Conservation (phyloP, 768 basidiomycete genomes). For the Tricholoma sp. region DNA sequence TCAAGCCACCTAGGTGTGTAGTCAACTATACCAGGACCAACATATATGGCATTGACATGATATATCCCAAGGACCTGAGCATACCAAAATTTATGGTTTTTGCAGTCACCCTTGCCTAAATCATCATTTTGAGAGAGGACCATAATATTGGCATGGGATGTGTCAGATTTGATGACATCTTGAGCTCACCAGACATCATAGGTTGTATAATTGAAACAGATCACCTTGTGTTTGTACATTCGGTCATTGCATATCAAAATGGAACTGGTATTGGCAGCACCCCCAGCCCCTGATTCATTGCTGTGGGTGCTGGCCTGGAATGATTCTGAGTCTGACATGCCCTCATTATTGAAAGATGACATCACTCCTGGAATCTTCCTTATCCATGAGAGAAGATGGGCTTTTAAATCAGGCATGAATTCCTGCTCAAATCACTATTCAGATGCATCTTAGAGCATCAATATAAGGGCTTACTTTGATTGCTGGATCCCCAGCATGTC, state of each 20-base stretch:
- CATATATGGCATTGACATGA: slow-evolving; percentile 21
- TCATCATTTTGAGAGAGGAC: slow-evolving; percentile 5
- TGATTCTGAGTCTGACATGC: too few species aligned
- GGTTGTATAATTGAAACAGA: slow-evolving; percentile 36
- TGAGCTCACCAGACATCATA: slow-evolving; percentile 29
- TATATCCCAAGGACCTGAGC: slow-evolving; percentile 20
- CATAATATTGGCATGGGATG: slow-evolving; percentile 24
- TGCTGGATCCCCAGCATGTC: slow-evolving; percentile 7
- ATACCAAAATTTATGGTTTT: slow-evolving; percentile 24
- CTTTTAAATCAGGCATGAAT: not conserved
- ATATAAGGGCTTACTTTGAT: not conserved
- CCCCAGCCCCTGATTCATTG: too few species aligned
- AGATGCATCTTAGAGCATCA: not conserved
- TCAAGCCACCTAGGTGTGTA: slow-evolving; percentile 15
- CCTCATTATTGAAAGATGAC: too few species aligned
- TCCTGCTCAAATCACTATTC: not conserved
- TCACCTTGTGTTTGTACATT: slow-evolving; percentile 22
- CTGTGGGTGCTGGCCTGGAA: too few species aligned
- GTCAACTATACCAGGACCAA: not conserved
- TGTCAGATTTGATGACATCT: slow-evolving; percentile 20
- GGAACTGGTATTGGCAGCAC: not conserved
- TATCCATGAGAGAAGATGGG: slow-evolving; percentile 7
- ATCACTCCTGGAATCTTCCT: slow-evolving; percentile 7
- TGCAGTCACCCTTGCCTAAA: slow-evolving; percentile 3
- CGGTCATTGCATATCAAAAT: not conserved